Conservation (phyloP, 306 rosid genomes). For the Comarum palustre region DNA sequence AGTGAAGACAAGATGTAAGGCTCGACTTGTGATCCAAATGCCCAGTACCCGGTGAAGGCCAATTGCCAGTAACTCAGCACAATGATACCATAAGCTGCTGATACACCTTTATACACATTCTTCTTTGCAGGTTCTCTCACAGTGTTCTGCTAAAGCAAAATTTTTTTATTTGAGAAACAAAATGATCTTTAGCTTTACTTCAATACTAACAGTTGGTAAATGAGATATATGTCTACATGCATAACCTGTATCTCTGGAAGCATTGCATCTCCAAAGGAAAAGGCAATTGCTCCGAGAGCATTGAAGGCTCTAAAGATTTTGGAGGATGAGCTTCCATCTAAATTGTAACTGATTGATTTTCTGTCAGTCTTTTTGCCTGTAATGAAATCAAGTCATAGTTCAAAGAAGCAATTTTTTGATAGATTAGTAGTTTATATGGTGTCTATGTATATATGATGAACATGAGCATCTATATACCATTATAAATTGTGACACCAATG, state of each 20-base stretch:
- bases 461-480: conserved; percentile 36
- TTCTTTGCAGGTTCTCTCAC: conserved; percentile 64
- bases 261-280: conserved; percentile 83
- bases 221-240: not conserved
- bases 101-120: conserved; percentile 64
- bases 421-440: not conserved
- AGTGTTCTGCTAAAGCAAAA: conserved; percentile 45
- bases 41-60: conserved; percentile 67
- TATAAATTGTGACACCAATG: conserved; percentile 60
- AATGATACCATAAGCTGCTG: conserved; percentile 61
- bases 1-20: conserved; percentile 63
- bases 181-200: not conserved
- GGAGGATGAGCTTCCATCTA: conserved; percentile 54
- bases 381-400: conserved; percentile 5
- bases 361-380: conserved; percentile 65
- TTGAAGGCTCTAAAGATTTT: conserved; percentile 60
- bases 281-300: conserved; percentile 67
- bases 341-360: conserved; percentile 44
- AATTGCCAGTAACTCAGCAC: conserved; percentile 62
- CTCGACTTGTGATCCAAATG: conserved; percentile 70
- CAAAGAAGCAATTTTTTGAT: not conserved
- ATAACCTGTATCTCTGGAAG: conserved; percentile 81
- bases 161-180: not conserved
- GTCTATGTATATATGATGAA: not conserved
- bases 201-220: not conserved